Conservation (phyloP, 1,139 yeast genomes). For the Protomyces gravidus region DNA sequence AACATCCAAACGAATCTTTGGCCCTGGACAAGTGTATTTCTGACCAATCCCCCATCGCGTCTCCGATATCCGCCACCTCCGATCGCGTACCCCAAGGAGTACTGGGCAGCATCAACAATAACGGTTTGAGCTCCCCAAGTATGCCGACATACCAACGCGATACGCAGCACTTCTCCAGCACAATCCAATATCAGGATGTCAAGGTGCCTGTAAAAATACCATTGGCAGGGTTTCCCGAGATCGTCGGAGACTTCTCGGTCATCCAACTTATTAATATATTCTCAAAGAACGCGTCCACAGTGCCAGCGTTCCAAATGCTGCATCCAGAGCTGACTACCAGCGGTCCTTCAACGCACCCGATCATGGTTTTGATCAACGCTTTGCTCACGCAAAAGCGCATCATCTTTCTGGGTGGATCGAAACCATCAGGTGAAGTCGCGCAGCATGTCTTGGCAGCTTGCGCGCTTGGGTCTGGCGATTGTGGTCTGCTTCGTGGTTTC, state of each 20-base stretch:
- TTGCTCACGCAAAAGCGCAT: conserved; percentile 56
- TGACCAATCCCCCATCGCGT: not conserved
- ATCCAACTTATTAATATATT: conserved; percentile 24
- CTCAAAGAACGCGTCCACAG: conserved; percentile 35
- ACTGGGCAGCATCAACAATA: not conserved
- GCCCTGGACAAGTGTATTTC: conserved; percentile 18
- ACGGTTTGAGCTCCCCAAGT: not conserved
- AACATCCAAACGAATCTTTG: conserved; percentile 35
- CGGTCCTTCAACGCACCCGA: conserved; percentile 45
- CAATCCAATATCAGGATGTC: conserved; percentile 5
- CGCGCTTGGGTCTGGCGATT: conserved; percentile 54
- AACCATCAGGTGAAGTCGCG: conserved; percentile 54
- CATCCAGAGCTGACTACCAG: conserved; percentile 31
- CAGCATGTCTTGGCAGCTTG: conserved; percentile 54
- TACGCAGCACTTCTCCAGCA: conserved; percentile 10
- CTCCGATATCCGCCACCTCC: conserved; percentile 8
- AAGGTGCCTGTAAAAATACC: conserved; percentile 38
- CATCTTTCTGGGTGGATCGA: conserved; percentile 53
- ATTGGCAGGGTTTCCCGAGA: conserved; percentile 39
- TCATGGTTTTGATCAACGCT: conserved; percentile 55
- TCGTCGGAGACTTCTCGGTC: conserved; percentile 39
- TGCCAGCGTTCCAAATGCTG: conserved; percentile 33
- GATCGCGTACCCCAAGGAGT: conserved; percentile 1
- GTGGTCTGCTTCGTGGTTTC: conserved; percentile 53
- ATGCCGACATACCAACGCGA: conserved; percentile 3